Base-by-base conservation (phyloP, 2,329 filamentous ascomycete species). In the Teratosphaeriaceae sp. region DNA sequence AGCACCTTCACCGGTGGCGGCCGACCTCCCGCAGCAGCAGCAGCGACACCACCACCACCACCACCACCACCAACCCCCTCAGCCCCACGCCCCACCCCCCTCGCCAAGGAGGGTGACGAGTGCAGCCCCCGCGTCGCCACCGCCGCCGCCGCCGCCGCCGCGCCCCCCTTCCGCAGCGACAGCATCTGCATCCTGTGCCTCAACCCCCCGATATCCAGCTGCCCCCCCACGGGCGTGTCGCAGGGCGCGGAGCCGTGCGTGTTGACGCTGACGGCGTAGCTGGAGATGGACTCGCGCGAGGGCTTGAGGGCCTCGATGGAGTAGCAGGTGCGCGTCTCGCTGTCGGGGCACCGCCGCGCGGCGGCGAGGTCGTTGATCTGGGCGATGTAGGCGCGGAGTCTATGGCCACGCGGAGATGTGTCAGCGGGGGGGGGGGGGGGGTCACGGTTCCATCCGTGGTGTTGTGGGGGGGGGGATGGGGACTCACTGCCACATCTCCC, bases 401-500 rank as follows among this genome's bases (percentile, higher is more conserved):
- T n/a, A n/a, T n/a, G n/a, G n/a, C n/a, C n/a, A n/a, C n/a, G n/a
- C n/a, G n/a, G n/a, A n/a, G n/a, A n/a, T n/a, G n/a, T n/a, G n/a
- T n/a, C n/a, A n/a, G n/a, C n/a, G n/a, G n/a, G n/a, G n/a, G n/a
- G n/a, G n/a, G n/a, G n/a, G n/a, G n/a, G n/a, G n/a, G n/a, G n/a
- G n/a, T n/a, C n/a, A n/a, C n/a, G n/a, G n/a, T n/a, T n/a, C n/a
- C n/a, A n/a, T n/a, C n/a, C n/a, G n/a, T n/a, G n/a, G n/a, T n/a
- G n/a, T n/a, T n/a, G n/a, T n/a, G n/a, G n/a, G n/a, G n/a, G n/a
- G n/a, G n/a, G n/a, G n/a, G n/a, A n/a, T n/a, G n/a, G n/a, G n/a
- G n/a, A n/a, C n/a, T n/a, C n/a, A n/a, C n/a, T 58, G 55, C 11
- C 49, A 43, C 35, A 55, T 51, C 38, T 58, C 55, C 55, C 55